Conservation (phyloP, 2,329 filamentous ascomycete genomes). For the Fusarium nematophilum region DNA sequence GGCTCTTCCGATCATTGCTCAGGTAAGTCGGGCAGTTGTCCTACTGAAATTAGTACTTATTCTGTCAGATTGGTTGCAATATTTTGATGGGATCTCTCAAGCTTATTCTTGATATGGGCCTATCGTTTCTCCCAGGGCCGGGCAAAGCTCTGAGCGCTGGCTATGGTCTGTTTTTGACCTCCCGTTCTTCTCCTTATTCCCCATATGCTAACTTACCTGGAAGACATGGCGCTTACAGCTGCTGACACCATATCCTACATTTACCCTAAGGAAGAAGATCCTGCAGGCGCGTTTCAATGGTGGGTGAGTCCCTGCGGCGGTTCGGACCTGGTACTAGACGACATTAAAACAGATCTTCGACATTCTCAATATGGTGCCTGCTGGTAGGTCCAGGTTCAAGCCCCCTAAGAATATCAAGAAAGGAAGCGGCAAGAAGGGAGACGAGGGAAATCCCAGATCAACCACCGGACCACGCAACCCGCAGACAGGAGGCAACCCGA, state of each 20-base stretch:
- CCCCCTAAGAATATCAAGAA: neutral
- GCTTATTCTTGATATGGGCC: neutral
- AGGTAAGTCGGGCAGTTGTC: neutral
- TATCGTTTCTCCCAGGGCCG: neutral
- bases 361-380: neutral
- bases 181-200: neutral
- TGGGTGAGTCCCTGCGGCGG: neutral
- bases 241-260: neutral
- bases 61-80: conserved; percentile 3
- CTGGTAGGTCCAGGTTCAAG: neutral
- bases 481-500: too few relatives aligned
- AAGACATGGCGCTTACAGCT: neutral
- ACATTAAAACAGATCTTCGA: neutral
- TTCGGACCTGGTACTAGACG: neutral
- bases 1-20: neutral
- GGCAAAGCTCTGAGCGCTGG: neutral
- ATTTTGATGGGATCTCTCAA: conserved; percentile 1
- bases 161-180: neutral
- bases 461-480: too few relatives aligned
- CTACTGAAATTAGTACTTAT: neutral
- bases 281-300: neutral
- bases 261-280: neutral
- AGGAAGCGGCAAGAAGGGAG: conserved; percentile 1
- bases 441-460: neutral
- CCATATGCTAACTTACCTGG: neutral